These are phyloP conservation scores for Ogataea hybrid DNA, from an alignment of 1,139 yeast genomes.

Conservation along the genomic window DNA sequence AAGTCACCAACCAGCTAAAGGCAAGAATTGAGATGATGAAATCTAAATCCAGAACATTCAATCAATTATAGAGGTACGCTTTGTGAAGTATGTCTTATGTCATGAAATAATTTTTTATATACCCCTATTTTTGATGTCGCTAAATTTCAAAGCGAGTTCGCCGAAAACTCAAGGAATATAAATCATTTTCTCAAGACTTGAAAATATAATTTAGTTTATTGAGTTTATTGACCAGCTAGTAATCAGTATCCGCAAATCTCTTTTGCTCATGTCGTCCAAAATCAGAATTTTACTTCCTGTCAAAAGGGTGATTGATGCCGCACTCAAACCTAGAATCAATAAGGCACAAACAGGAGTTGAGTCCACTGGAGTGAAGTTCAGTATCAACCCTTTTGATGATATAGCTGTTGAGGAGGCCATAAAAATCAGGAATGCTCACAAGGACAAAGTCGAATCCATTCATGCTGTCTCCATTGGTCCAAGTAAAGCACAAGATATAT, in stretches of 20 bases:
- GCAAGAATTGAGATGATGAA: slow-evolving; percentile 91
- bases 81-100: neutral
- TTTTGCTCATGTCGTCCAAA: slow-evolving; percentile 42
- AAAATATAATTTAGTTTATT: no score
- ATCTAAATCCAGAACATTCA: slow-evolving; percentile 48
- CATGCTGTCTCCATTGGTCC: slow-evolving; percentile 96
- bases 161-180: neutral
- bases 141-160: slow-evolving; percentile 4
- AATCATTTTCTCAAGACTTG: neutral
- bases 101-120: neutral
- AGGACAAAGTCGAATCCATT: slow-evolving; percentile 72
- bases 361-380: slow-evolving; percentile 86
- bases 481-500: slow-evolving; percentile 78
- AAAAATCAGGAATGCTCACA: slow-evolving; percentile 65
- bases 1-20: slow-evolving; percentile 74
- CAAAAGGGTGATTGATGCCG: slow-evolving; percentile 91
- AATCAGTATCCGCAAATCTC: no score
- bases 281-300: slow-evolving; percentile 88
- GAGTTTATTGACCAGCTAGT: neutral
- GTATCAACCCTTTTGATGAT: slow-evolving; percentile 96
- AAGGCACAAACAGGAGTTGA: slow-evolving; percentile 84
- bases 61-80: slow-evolving; percentile 14
- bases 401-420: slow-evolving; percentile 95
- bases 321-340: slow-evolving; percentile 90
- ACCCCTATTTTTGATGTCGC: neutral